Evolutionary conservation across 192 early-diverging fungal species (phyloP).

Genomic region (Podila verticillata): DNA sequence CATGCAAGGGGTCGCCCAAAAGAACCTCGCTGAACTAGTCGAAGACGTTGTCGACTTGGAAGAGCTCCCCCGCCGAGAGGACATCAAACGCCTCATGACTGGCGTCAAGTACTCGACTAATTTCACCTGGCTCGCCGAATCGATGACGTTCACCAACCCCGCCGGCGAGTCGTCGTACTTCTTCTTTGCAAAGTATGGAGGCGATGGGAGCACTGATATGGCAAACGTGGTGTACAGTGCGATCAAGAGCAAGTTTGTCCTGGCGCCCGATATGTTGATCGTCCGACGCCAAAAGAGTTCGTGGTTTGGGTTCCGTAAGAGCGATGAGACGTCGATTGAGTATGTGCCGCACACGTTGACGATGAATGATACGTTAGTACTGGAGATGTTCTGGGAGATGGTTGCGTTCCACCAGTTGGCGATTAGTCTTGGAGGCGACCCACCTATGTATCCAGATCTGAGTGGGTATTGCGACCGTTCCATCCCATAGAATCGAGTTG

Average conservation of each 20-base stretch:
- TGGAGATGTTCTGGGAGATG: conserved; percentile 34
- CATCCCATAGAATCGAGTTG: conserved; percentile 3
- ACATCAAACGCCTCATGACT: conserved; percentile 10
- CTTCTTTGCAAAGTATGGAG: conserved; percentile 16
- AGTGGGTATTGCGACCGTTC: conserved; percentile 5
- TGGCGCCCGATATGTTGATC: conserved; percentile 20
- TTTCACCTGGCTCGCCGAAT: conserved; percentile 20
- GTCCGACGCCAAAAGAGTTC: not conserved
- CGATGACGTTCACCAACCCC: conserved; percentile 4
- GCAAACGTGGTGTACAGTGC: conserved; percentile 7
- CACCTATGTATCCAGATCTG: conserved; percentile 19
- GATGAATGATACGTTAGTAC: conserved; percentile 6
- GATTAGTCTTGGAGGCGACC: not conserved
- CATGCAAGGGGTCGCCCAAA: conserved; percentile 1
- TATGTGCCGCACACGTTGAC: conserved; percentile 23
- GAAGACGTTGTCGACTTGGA: conserved; percentile 7
- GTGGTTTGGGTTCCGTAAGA: not conserved
- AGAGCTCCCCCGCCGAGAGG: conserved; percentile 1
- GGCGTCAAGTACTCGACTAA: conserved; percentile 23
- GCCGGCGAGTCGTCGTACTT: conserved; percentile 12
- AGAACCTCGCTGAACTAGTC: conserved; percentile 3
- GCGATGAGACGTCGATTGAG: not conserved
- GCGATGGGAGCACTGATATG: not conserved
- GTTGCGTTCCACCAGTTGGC: conserved; percentile 28
- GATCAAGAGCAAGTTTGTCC: conserved; percentile 1